Evolutionary conservation across 257 asterid genomes (phyloP).

Genomic region (Nicotiana undulata): DNA sequence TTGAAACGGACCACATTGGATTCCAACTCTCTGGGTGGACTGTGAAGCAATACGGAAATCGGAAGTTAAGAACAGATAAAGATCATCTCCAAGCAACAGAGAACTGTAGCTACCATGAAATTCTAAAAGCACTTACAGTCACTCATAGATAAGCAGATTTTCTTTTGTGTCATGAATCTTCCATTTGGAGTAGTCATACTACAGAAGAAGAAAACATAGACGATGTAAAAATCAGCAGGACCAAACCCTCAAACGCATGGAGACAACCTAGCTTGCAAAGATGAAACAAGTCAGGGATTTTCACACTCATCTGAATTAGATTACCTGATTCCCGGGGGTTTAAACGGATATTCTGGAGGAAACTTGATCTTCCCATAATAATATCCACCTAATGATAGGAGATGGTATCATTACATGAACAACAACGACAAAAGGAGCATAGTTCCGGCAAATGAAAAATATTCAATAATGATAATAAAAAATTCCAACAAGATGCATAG

Average conservation of each 20-base stretch:
- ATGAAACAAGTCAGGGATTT: neutral
- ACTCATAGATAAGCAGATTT: conserved; percentile 94
- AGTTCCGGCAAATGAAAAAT: neutral
- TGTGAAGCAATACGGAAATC: neutral
- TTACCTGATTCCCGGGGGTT: conserved; percentile 94
- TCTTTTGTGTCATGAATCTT: conserved; percentile 87
- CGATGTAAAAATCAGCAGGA: conserved; percentile 3
- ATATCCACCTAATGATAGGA: conserved; percentile 61
- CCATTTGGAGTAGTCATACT: conserved; percentile 84
- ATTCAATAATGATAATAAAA: conserved; percentile 3
- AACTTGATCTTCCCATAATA: conserved; percentile 93
- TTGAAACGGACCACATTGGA: conserved; percentile 53
- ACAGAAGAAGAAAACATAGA: conserved; percentile 17
- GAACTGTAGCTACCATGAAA: neutral
- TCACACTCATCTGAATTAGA: conserved; percentile 4
- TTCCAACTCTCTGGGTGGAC: conserved; percentile 56
- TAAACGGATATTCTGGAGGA: conserved; percentile 93
- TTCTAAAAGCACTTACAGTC: conserved; percentile 26
- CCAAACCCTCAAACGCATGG: conserved; percentile 2
- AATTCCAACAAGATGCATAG: neutral
- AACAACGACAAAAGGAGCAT: neutral
- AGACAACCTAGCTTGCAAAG: neutral
- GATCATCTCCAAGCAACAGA: neutral
- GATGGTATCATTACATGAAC: neutral
- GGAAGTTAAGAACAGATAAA: neutral